A percentile compares a stretch with the other conserved stretches of the same genome.
Evolutionary conservation across 305 asterid genomes (phyloP).

Genomic region (Andrographis paniculata): DNA sequence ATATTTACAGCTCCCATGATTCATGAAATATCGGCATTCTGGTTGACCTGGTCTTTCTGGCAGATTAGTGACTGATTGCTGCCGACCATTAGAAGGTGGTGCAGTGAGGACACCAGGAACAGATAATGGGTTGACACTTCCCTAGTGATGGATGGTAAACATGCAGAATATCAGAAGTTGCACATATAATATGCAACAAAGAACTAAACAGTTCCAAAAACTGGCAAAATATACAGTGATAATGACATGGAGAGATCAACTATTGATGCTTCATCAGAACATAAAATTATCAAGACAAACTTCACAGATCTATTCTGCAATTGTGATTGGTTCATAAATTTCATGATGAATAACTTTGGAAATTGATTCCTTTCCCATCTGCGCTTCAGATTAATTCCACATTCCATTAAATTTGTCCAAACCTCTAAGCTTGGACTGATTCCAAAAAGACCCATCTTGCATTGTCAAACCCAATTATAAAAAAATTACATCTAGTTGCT

Average conservation of each 20-base stretch:
- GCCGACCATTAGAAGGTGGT: constrained; percentile 36
- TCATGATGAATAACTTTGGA: background rate
- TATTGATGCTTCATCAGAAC: constrained; percentile 2
- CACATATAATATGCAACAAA: background rate
- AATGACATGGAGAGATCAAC: constrained; percentile 2
- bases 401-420: background rate
- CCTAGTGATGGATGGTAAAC: constrained; percentile 30
- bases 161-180: constrained; percentile 6
- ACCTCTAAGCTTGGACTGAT: background rate
- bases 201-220: constrained; percentile 1
- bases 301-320: constrained; percentile 2
- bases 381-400: background rate
- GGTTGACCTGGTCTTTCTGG: constrained; percentile 70
- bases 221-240: background rate
- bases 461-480: too few species aligned
- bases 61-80: constrained; percentile 31
- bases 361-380: background rate
- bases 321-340: too few species aligned
- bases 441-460: constrained; percentile 5
- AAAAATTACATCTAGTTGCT: too few species aligned
- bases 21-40: constrained; percentile 58
- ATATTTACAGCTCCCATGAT: constrained; percentile 51
- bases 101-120: constrained; percentile 27
- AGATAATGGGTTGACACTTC: constrained; percentile 30
- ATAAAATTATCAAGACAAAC: constrained; percentile 2